Base-by-base conservation (phyloP, 495 filamentous ascomycete genomes). In the Hypoxylon trugodes region DNA sequence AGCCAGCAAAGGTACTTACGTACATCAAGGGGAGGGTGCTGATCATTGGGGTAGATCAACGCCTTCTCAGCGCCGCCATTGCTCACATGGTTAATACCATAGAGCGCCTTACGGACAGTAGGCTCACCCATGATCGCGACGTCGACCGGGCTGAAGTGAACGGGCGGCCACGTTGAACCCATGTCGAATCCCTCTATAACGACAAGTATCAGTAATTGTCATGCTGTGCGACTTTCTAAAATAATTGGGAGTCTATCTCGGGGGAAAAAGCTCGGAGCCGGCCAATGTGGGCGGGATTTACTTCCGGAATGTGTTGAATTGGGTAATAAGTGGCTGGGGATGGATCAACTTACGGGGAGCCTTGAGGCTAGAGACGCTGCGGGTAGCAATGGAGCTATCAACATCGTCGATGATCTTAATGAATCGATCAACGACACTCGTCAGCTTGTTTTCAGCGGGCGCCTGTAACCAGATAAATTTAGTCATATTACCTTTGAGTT, bases 1-100 rank as follows among this genome's bases (percentile, higher is more conserved):
- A 62, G 4, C 51, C 52, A 46, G 22, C 51, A 57, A 15, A 67
- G 64, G 40, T 53, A 67, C 6, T 38, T 38, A 13, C 64, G 57
- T 1, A 46, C 33, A 5, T 19, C n/a, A 1, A 42, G 4, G 2
- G 64, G 64, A 12, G 1, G 25, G 16, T 24, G 10, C 4, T 62
- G 64, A 21, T 67, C 64, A 15, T 47, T 2, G 1, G 64, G 64
- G 25, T 58, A 67, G 9, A 6, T 2, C 1, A 35, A 50, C 1
- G 12, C 10, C 6, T 43, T 18, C 2, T 52, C 45, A 3, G 52
- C 25, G 6, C 18, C 15, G 1, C 19, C 25, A 16, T 41, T 52
- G 10, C 30, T 2, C 9, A 47, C 7, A 12, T 53, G 10, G 4
- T 52, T 18, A 2, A 67, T 21, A n/a, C 64, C 64, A 21, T 47